Conservation (phyloP, 768 basidiomycete genomes). For the Agaricus subrufescens region DNA sequence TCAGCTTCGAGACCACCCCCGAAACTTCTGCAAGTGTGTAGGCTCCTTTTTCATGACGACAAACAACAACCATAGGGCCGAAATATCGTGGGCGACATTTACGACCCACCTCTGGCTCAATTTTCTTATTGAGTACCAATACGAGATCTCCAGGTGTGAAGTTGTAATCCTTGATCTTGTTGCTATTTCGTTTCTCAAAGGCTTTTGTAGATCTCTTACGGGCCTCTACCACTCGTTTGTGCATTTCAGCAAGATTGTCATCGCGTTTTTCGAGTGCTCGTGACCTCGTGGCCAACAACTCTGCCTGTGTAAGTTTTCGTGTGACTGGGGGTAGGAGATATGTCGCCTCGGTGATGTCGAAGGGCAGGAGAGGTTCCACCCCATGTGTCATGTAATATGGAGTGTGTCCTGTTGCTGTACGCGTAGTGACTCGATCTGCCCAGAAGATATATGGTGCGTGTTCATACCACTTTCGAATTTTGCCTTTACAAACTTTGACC, state of each 20-base stretch:
- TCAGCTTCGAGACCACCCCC: slow-evolving; percentile 17
- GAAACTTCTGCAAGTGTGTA: slow-evolving; percentile 23
- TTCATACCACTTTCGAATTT: slow-evolving; percentile 23
- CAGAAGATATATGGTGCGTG: slow-evolving; percentile 20
- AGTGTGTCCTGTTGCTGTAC: slow-evolving; percentile 21
- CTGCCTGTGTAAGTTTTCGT: slow-evolving; percentile 3
- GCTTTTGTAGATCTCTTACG: slow-evolving; percentile 18
- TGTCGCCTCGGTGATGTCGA: slow-evolving; percentile 19
- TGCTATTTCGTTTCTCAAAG: slow-evolving; percentile 16
- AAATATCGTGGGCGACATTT: slow-evolving; percentile 27
- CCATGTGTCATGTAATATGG: slow-evolving; percentile 25
- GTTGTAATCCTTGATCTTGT: slow-evolving; percentile 18
- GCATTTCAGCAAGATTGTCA: slow-evolving; percentile 10
- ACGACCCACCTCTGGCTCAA: slow-evolving; percentile 22
- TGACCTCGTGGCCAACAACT: slow-evolving; percentile 11
- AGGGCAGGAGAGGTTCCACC: slow-evolving; percentile 20
- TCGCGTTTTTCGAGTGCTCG: slow-evolving; percentile 14
- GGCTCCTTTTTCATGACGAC: slow-evolving; percentile 18
- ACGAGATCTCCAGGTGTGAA: slow-evolving; percentile 29
- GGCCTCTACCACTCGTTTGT: slow-evolving; percentile 7
- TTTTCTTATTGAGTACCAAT: slow-evolving; percentile 25
- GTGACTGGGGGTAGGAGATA: slow-evolving; percentile 10
- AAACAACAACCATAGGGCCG: slow-evolving; percentile 15
- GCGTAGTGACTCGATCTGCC: slow-evolving; percentile 24
- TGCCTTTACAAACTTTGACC: slow-evolving; percentile 19